Conservation (phyloP, 441 rosid species). For the Jatropha multifida region DNA sequence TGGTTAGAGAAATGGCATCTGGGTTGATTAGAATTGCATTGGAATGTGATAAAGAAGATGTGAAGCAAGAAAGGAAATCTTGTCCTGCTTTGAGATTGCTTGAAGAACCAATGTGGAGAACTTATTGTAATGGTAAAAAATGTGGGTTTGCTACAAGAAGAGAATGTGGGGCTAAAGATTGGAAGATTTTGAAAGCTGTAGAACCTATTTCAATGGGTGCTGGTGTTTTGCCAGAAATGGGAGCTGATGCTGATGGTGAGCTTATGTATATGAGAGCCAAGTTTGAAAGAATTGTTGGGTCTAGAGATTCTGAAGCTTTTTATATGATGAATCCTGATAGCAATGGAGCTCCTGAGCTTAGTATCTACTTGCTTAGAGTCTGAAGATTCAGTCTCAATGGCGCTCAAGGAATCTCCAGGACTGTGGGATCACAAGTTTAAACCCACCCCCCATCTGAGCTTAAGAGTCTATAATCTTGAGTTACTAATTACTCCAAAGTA, state of each 20-base stretch:
- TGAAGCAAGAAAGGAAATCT: conserved; percentile 26
- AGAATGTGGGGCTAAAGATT: conserved; percentile 71
- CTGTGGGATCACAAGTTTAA: no score
- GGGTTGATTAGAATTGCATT: conserved; percentile 90
- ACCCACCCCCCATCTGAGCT: no score
- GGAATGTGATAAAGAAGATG: conserved; percentile 71
- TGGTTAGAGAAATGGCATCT: conserved; percentile 92
- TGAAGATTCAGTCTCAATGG: conserved; percentile 15
- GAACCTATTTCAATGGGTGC: conserved; percentile 98
- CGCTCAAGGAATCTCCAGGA: neutral
- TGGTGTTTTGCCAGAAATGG: conserved; percentile 73
- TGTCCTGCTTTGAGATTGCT: conserved; percentile 46
- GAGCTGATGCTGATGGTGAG: conserved; percentile 42
- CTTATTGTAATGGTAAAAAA: conserved; percentile 88
- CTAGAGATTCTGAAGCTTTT: conserved; percentile 97
- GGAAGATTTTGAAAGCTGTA: conserved; percentile 71
- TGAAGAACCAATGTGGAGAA: conserved; percentile 90
- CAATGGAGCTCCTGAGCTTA: conserved; percentile 96
- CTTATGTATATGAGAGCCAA: conserved; percentile 96
- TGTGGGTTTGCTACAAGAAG: conserved; percentile 78
- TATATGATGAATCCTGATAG: conserved; percentile 99
- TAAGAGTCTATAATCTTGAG: no score
- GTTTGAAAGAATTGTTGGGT: conserved; percentile 88
- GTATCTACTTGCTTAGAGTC: conserved; percentile 87
- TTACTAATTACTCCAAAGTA: neutral